Conservation (phyloP, 139 green algal species). For the Chlamydomonas asymmetrica region DNA sequence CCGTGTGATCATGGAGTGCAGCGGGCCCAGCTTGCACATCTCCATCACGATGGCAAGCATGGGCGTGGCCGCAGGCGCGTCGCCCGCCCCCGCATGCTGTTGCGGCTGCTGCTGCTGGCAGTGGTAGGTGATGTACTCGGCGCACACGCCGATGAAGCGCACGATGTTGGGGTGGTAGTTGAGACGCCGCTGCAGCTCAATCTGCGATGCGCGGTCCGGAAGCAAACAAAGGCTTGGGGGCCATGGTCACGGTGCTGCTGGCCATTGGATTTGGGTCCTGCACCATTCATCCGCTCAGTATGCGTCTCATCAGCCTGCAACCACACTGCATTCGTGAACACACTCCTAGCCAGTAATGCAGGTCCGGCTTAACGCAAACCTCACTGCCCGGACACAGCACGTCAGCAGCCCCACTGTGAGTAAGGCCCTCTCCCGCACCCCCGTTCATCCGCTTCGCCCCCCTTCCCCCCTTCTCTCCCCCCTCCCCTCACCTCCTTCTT, state of each 20-base stretch:
- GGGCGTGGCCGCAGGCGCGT: background rate
- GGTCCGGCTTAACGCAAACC: background rate
- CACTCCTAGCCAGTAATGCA: background rate
- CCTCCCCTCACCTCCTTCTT: background rate
- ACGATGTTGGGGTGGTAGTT: slow-evolving; percentile 65
- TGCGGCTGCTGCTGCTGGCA: background rate
- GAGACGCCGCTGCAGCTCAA: slow-evolving; percentile 62
- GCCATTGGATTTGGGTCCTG: too few species aligned
- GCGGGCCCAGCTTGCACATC: slow-evolving; percentile 45
- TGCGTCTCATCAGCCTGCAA: too few species aligned
- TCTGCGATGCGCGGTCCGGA: slow-evolving; percentile 15
- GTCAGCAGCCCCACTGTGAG: background rate
- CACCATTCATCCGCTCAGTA: too few species aligned
- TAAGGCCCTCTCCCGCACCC: slow-evolving; percentile 1
- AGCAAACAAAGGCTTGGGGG: background rate
- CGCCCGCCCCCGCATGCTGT: background rate
- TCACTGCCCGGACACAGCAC: background rate
- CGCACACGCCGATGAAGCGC: slow-evolving; percentile 54
- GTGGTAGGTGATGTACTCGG: slow-evolving; percentile 31
- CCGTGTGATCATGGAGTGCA: slow-evolving; percentile 47
- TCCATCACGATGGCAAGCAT: slow-evolving; percentile 65
- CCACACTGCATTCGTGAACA: background rate
- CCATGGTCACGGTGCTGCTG: background rate
- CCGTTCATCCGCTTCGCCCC: slow-evolving; percentile 16
- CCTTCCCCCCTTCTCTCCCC: background rate